phyloP scores from a whole-genome alignment of 176 grass and related monocot species.

The Carex cristatella region DNA sequence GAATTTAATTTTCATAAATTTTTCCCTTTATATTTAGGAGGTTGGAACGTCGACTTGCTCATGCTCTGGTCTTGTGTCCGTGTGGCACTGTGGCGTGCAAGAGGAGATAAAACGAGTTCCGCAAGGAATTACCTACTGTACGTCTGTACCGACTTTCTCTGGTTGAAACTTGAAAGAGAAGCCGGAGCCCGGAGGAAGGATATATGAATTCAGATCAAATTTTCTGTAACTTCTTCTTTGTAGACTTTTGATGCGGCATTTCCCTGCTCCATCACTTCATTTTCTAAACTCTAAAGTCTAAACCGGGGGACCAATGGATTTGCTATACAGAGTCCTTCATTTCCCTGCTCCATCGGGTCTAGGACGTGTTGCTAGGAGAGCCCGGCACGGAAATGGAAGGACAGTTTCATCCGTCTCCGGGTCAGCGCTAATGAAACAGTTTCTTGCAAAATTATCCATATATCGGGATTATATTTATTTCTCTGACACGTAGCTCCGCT shows the following conservation, averaged over 20 bases:
- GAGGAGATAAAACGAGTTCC: neutral
- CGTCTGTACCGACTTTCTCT: neutral
- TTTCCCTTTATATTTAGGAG: neutral
- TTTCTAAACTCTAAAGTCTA: no score
- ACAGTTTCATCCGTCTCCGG: neutral
- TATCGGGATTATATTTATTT: no score
- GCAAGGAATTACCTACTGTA: neutral
- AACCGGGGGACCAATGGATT: neutral
- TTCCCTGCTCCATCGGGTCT: no score
- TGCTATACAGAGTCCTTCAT: neutral
- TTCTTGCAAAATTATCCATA: no score
- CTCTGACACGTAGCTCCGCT: no score
- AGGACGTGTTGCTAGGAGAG: neutral
- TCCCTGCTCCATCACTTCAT: neutral
- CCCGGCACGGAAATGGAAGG: neutral
- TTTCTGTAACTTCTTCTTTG: neutral
- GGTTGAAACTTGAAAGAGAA: neutral
- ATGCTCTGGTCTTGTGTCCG: neutral
- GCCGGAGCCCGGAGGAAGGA: neutral
- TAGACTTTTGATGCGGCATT: neutral
- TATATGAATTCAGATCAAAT: neutral
- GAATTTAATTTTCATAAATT: slow-evolving; percentile 19
- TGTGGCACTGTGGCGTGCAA: neutral
- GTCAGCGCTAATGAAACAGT: no score
- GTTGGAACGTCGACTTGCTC: neutral